A percentile compares a stretch with the other conserved stretches of the same genome.
Conservation (phyloP, 2,329 filamentous ascomycete species). For the Pseudocercospora eumusae region DNA sequence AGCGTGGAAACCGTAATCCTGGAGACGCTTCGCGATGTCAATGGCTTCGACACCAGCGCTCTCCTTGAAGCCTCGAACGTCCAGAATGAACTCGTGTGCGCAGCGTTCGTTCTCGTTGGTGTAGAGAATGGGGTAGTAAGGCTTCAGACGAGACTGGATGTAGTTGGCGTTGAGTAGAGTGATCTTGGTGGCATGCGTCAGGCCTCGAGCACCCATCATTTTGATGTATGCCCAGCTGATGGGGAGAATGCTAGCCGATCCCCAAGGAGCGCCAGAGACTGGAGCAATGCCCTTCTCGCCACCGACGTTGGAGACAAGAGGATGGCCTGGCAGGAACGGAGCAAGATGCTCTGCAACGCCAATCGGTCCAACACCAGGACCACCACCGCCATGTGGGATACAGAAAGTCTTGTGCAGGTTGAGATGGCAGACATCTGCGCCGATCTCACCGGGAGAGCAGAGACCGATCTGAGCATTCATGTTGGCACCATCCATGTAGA, state of each 20-base stretch:
- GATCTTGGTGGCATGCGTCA: conserved; percentile 87
- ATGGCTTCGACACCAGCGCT: conserved; percentile 83
- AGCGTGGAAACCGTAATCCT: conserved; percentile 96
- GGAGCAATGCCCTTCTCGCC: conserved; percentile 64
- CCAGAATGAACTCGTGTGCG: conserved; percentile 96
- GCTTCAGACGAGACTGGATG: conserved; percentile 81
- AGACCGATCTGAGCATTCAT: conserved; percentile 98
- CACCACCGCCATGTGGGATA: conserved; percentile 93
- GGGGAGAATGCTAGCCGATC: conserved; percentile 86
- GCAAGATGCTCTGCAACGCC: conserved; percentile 81
- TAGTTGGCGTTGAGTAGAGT: conserved; percentile 98
- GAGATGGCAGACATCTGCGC: conserved; percentile 93
- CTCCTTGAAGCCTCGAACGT: conserved; percentile 81
- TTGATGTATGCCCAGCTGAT: conserved; percentile 96
- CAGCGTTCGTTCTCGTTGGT: conserved; percentile 85
- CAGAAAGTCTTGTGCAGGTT: conserved; percentile 99
- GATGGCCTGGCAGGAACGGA: conserved; percentile 73
- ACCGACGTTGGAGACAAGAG: conserved; percentile 57
- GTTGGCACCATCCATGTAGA: conserved; percentile 98
- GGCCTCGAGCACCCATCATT: conserved; percentile 81
- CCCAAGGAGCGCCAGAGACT: conserved; percentile 80
- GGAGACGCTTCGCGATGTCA: conserved; percentile 92
- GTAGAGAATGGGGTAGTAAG: conserved; percentile 89
- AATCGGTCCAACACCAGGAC: conserved; percentile 90
- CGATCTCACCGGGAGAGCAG: conserved; percentile 91